These are phyloP conservation scores for Boletus insuetus DNA, from an alignment of 768 basidiomycete species.

Conservation along the genomic window DNA sequence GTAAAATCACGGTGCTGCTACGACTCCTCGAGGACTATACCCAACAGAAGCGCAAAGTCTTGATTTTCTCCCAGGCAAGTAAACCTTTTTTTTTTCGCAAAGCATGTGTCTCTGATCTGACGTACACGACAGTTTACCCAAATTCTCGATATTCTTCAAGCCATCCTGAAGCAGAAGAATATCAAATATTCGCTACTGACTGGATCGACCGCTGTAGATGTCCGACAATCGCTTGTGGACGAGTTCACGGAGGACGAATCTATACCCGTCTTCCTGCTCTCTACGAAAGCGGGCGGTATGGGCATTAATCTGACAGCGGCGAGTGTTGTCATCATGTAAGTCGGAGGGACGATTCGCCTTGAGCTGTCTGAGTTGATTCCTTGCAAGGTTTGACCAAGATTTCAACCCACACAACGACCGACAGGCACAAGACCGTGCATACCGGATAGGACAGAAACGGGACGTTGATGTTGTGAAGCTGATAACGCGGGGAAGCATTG, in stretches of 20 bases:
- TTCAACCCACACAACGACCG: slow-evolving; percentile 98
- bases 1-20: slow-evolving; percentile 77
- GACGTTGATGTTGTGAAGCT: slow-evolving; percentile 95
- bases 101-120: neutral
- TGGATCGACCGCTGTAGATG: slow-evolving; percentile 90
- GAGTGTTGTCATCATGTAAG: slow-evolving; percentile 89
- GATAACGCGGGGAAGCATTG: slow-evolving; percentile 87
- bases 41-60: slow-evolving; percentile 69
- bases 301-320: slow-evolving; percentile 97
- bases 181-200: slow-evolving; percentile 84
- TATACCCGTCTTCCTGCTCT: slow-evolving; percentile 86
- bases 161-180: slow-evolving; percentile 66
- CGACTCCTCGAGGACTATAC: slow-evolving; percentile 67
- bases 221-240: slow-evolving; percentile 90
- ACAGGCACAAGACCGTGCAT: slow-evolving; percentile 96
- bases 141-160: slow-evolving; percentile 89
- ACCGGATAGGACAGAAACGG: slow-evolving; percentile 92
- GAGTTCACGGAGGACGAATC: slow-evolving; percentile 84
- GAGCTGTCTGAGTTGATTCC: neutral
- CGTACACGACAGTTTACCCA: slow-evolving; percentile 74
- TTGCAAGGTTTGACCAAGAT: slow-evolving; percentile 87
- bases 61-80: slow-evolving; percentile 92
- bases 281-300: slow-evolving; percentile 93
- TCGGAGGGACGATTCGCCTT: neutral
- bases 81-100: neutral